phyloP scores from a whole-genome alignment of 257 asterid genomes.

The Sherardia arvensis region DNA sequence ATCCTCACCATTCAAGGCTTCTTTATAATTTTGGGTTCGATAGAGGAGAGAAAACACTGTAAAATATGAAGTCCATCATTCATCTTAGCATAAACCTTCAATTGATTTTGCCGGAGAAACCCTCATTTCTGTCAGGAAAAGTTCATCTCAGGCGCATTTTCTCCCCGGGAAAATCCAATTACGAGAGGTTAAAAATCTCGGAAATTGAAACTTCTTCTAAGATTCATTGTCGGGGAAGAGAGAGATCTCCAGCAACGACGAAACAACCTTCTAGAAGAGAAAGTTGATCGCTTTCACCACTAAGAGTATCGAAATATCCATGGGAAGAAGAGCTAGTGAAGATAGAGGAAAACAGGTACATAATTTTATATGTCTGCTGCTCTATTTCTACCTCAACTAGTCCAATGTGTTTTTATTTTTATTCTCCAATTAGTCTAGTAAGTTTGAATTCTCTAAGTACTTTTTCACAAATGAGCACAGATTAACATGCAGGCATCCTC shows the following conservation, averaged over 20 bases:
- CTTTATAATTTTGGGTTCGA: no score
- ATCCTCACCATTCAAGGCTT: no score
- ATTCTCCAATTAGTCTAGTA: no score
- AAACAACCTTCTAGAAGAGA: slow-evolving; percentile 32
- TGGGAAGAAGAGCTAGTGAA: slow-evolving; percentile 40
- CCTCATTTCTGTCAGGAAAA: slow-evolving; percentile 11
- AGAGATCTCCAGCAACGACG: slow-evolving; percentile 11
- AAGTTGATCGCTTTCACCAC: slow-evolving; percentile 61
- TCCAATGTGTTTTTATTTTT: no score
- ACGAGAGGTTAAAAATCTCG: slow-evolving; percentile 5
- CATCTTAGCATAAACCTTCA: no score
- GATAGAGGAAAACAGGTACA: slow-evolving; percentile 12
- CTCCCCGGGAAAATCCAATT: slow-evolving; percentile 19
- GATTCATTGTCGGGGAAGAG: slow-evolving; percentile 32
- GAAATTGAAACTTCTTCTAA: slow-evolving; percentile 6
- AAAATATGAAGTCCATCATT: no score
- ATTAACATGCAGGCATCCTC: no score
- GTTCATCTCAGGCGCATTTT: slow-evolving; percentile 17
- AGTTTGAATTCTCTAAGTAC: no score
- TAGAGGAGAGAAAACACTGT: no score
- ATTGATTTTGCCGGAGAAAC: slow-evolving; percentile 9
- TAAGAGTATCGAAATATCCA: slow-evolving; percentile 27
- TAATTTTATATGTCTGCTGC: no score
- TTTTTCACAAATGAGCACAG: no score
- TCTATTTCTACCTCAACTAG: no score